phyloP scores from a whole-genome alignment of 2,329 filamentous ascomycete genomes.

The Nemania sp. region DNA sequence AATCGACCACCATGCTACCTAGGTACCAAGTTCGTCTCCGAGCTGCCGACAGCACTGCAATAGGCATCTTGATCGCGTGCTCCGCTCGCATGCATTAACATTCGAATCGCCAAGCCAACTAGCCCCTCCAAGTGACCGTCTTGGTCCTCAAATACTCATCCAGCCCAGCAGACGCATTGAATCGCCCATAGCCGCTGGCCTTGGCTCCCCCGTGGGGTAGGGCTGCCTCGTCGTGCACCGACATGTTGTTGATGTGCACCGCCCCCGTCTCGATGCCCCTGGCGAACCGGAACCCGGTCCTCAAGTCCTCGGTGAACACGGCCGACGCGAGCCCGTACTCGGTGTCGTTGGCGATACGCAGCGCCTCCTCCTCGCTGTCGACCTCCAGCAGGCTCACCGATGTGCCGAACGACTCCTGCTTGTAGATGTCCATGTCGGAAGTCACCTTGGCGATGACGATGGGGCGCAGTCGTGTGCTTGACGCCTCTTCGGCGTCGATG shows the following conservation, averaged over 20 bases:
- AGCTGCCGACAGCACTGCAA: background rate
- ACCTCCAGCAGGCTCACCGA: conserved; percentile 71
- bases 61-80: background rate
- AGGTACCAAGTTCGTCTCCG: background rate
- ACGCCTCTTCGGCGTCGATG: conserved; percentile 47
- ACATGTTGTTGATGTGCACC: conserved; percentile 59
- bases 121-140: conserved; percentile 51
- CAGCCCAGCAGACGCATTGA: conserved; percentile 50
- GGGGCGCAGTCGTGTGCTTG: conserved; percentile 64
- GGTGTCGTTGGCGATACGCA: conserved; percentile 75
- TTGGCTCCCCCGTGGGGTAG: conserved; percentile 58
- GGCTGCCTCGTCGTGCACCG: conserved; percentile 58
- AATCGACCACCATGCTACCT: no score
- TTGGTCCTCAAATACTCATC: conserved; percentile 52
- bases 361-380: conserved; percentile 70
- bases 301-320: conserved; percentile 73
- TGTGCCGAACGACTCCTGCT: conserved; percentile 75
- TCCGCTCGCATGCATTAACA: conserved; percentile 23
- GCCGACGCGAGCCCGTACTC: conserved; percentile 75
- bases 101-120: conserved; percentile 21
- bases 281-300: conserved; percentile 63
- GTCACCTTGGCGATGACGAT: conserved; percentile 71
- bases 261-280: conserved; percentile 67
- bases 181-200: conserved; percentile 58
- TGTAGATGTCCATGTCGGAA: conserved; percentile 74